phyloP scores from a whole-genome alignment of 495 filamentous ascomycete genomes.

The Astrothelium macrocarpum region DNA sequence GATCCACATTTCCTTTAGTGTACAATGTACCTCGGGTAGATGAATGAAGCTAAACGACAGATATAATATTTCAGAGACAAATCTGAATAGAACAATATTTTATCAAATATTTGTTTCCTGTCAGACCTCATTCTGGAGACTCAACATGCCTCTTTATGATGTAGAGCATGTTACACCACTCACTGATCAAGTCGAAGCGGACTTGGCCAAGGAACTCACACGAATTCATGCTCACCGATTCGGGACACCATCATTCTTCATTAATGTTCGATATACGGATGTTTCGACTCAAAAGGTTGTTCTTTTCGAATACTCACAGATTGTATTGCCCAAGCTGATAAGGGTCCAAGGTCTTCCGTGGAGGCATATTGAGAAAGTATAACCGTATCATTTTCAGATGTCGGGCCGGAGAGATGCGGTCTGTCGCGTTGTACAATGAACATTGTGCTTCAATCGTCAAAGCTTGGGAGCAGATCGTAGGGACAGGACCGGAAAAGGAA shows the following conservation, averaged over 20 bases:
- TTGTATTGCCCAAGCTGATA: neutral
- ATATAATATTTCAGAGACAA: no score
- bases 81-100: no score
- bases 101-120: neutral
- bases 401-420: neutral
- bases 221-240: slow-evolving; percentile 27
- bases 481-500: neutral
- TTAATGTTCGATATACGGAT: slow-evolving; percentile 30
- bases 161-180: slow-evolving; percentile 29
- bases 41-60: no score
- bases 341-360: neutral
- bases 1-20: no score
- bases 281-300: neutral
- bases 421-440: neutral
- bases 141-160: slow-evolving; percentile 31
- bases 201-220: slow-evolving; percentile 27
- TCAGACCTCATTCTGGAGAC: neutral
- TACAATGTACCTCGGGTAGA: no score
- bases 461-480: slow-evolving; percentile 1
- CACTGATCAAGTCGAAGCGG: slow-evolving; percentile 22
- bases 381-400: neutral
- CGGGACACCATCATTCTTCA: slow-evolving; percentile 29
- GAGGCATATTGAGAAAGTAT: neutral
- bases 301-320: neutral
- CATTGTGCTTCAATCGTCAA: neutral